phyloP scores from a whole-genome alignment of 495 filamentous ascomycete species.

The Aspergillus bridgeri region DNA sequence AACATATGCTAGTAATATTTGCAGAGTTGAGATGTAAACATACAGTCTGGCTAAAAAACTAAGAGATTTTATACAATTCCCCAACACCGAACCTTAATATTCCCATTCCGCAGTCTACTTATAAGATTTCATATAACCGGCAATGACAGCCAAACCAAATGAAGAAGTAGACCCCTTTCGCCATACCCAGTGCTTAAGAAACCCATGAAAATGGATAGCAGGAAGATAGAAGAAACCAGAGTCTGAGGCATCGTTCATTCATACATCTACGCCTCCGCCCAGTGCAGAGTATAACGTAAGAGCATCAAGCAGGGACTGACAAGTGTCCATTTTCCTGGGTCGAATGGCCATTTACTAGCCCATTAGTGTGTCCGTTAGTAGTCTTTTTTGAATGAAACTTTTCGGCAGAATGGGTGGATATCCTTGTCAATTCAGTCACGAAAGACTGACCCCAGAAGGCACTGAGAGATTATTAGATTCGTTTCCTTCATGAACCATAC shows the following conservation, averaged over 20 bases:
- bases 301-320: background rate
- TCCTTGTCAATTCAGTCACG: constrained; percentile 75
- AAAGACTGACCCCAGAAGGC: constrained; percentile 98
- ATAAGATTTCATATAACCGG: constrained; percentile 9
- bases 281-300: background rate
- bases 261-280: background rate
- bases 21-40: background rate
- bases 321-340: background rate
- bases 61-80: constrained; percentile 7
- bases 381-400: constrained; percentile 41
- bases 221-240: background rate
- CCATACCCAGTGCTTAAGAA: constrained; percentile 26
- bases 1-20: background rate
- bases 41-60: background rate
- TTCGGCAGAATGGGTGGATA: constrained; percentile 49
- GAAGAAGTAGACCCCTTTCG: constrained; percentile 21
- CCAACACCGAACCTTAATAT: constrained; percentile 16
- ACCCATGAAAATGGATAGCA: background rate
- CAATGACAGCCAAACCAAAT: constrained; percentile 13
- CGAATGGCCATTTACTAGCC: constrained; percentile 14
- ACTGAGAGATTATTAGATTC: constrained; percentile 40
- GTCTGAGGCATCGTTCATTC: constrained; percentile 10
- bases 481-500: background rate
- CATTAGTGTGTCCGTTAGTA: constrained; percentile 11
- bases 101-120: constrained; percentile 8